Evolutionary conservation across 176 grass and related monocot species (phyloP).

Genomic region (Avena insularis): DNA sequence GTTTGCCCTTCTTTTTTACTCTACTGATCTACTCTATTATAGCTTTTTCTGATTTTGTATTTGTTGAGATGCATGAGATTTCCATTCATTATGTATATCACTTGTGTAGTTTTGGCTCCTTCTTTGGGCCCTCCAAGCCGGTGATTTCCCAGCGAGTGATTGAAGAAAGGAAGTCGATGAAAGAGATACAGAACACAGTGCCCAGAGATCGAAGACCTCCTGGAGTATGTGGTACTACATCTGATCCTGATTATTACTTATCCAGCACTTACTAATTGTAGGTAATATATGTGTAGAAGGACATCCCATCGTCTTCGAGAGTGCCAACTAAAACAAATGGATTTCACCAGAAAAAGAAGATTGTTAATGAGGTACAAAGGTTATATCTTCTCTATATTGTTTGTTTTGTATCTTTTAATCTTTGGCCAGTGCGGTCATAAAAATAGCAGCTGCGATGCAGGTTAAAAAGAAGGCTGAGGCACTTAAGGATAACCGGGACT

Average conservation of each 20-base stretch:
- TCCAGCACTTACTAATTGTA: slow-evolving; percentile 23
- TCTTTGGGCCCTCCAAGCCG: slow-evolving; percentile 89
- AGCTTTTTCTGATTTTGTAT: not conserved
- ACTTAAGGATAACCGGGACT: slow-evolving; percentile 89
- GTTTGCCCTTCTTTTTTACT: not conserved
- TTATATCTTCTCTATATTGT: slow-evolving; percentile 37
- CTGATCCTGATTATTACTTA: slow-evolving; percentile 22
- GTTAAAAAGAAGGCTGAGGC: slow-evolving; percentile 82
- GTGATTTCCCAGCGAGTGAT: slow-evolving; percentile 90
- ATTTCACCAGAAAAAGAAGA: slow-evolving; percentile 55
- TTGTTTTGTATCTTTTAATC: slow-evolving; percentile 40
- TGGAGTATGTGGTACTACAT: slow-evolving; percentile 42
- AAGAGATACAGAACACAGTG: slow-evolving; percentile 60
- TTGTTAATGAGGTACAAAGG: slow-evolving; percentile 80
- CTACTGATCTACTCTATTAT: not conserved
- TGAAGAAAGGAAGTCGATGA: slow-evolving; percentile 88
- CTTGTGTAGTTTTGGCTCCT: slow-evolving; percentile 87
- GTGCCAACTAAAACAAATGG: slow-evolving; percentile 58
- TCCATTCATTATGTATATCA: not conserved
- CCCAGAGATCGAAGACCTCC: slow-evolving; percentile 48
- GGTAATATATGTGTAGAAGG: slow-evolving; percentile 59
- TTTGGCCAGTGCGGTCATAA: slow-evolving; percentile 44
- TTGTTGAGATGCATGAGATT: not conserved
- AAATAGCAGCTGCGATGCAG: slow-evolving; percentile 56
- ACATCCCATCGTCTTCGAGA: slow-evolving; percentile 54